phyloP scores from a whole-genome alignment of 2,329 filamentous ascomycete species.

The Xylariales sp. region DNA sequence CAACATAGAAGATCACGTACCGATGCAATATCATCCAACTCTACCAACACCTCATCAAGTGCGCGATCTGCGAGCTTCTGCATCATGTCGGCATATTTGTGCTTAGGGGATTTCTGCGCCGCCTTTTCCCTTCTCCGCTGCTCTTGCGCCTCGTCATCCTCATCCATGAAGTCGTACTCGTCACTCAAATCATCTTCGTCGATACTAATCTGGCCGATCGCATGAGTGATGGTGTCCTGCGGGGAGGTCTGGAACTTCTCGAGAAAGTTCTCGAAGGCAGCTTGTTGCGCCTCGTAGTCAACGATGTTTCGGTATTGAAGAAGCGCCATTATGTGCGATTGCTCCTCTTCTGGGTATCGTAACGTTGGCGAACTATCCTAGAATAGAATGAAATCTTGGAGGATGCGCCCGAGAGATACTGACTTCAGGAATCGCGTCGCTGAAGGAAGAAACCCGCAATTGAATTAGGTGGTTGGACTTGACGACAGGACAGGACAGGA shows the following conservation, averaged over 20 bases:
- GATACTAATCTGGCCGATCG: constrained; percentile 78
- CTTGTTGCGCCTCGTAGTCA: constrained; percentile 84
- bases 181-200: constrained; percentile 83
- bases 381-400: too few relatives aligned
- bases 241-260: constrained; percentile 78
- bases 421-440: not conserved
- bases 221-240: constrained; percentile 68
- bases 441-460: not conserved
- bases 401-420: not conserved
- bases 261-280: constrained; percentile 83
- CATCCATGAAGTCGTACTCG: constrained; percentile 90
- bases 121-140: constrained; percentile 45
- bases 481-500: too few relatives aligned
- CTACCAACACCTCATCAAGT: constrained; percentile 73
- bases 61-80: constrained; percentile 82
- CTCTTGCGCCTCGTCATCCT: constrained; percentile 58
- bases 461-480: not conserved
- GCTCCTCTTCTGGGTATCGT: constrained; percentile 2
- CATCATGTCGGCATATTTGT: constrained; percentile 85
- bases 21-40: constrained; percentile 78
- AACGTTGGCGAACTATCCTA: too few relatives aligned
- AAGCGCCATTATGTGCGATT: constrained; percentile 66
- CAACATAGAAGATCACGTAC: too few relatives aligned
- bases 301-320: constrained; percentile 73
- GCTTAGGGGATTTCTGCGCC: constrained; percentile 53